Evolutionary conservation across 768 basidiomycete species (phyloP), one percentile per base, ranked within the genome.

Genomic region (Mycena filopes): DNA sequence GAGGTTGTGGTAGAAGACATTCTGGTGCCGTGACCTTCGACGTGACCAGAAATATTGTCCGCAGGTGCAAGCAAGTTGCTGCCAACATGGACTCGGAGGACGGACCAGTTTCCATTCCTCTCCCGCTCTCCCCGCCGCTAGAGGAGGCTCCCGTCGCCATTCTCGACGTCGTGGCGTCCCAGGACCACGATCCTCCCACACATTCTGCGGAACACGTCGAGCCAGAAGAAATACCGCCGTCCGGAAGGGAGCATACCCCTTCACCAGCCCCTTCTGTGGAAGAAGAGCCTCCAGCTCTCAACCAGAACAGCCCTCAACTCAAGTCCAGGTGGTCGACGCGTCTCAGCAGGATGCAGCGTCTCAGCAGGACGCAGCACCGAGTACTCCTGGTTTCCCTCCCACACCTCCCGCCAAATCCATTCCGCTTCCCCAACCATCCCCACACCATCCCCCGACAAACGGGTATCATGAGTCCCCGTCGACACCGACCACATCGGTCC

Each of bases 81-180:
- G 66, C 47, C 59, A 55, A 66, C 57, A 69, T 66, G n/a, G n/a
- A n/a, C n/a, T n/a, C n/a, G 67, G 69, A 67, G 26, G 60, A 68
- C n/a, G 58, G 53, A 41, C 68, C 66, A 38, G 33, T 53, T 47
- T 61, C 59, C 50, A 70, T 74, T 55, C 71, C 71, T 10, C 70
- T 75, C 23, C 73, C 76, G 16, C 41, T 67, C 16, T 74, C 75
- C 26, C 72, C 74, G 3, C 69, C 69, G 21, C 57, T 45, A 15
- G 55, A 64, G 41, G 60, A 43, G 11, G 46, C 43, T 28, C 59
- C 50, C 15, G 4, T 46, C 23, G 50, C 53, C 7, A 48, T 59
- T 20, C 56, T 42, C 29, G 49, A n/a, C 40, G 42, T 42, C 28
- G 60, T 54, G 12, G 29, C 45, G 18, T 36, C 31, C 49, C 48